Conservation (phyloP, 352 stramenopile species). For the Thalassiosira hispida region DNA sequence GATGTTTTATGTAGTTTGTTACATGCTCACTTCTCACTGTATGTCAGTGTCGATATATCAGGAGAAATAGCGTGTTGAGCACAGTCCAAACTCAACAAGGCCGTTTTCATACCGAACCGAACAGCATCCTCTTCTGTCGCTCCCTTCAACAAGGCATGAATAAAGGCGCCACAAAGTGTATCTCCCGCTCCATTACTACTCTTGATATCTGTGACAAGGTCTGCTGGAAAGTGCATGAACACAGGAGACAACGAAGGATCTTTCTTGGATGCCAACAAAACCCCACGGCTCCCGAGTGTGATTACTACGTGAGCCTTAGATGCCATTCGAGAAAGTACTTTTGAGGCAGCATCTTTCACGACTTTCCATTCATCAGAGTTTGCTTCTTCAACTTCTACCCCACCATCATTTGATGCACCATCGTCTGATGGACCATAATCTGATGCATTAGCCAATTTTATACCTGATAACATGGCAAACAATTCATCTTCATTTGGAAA, state of each 20-base stretch:
- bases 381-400: neutral
- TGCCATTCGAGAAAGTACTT: slow-evolving; percentile 57
- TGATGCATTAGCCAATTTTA: too few relatives aligned
- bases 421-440: too few relatives aligned
- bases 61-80: slow-evolving; percentile 62
- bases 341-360: slow-evolving; percentile 28
- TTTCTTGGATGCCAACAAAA: slow-evolving; percentile 53
- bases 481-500: slow-evolving; percentile 75
- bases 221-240: slow-evolving; percentile 53
- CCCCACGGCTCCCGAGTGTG: slow-evolving; percentile 53
- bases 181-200: slow-evolving; percentile 74
- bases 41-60: slow-evolving; percentile 34
- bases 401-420: slow-evolving; percentile 10
- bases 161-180: slow-evolving; percentile 69
- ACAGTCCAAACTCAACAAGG: slow-evolving; percentile 57
- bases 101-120: slow-evolving; percentile 61
- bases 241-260: slow-evolving; percentile 1
- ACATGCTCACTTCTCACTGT: neutral
- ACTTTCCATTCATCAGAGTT: slow-evolving; percentile 30
- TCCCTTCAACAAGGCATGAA: slow-evolving; percentile 64
- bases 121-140: slow-evolving; percentile 42
- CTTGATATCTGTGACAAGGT: slow-evolving; percentile 27
- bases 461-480: slow-evolving; percentile 61
- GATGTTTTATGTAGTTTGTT: too few relatives aligned
- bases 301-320: slow-evolving; percentile 50